Conservation (phyloP, 2,329 filamentous ascomycete species). For the Atkinsonella texensis region DNA sequence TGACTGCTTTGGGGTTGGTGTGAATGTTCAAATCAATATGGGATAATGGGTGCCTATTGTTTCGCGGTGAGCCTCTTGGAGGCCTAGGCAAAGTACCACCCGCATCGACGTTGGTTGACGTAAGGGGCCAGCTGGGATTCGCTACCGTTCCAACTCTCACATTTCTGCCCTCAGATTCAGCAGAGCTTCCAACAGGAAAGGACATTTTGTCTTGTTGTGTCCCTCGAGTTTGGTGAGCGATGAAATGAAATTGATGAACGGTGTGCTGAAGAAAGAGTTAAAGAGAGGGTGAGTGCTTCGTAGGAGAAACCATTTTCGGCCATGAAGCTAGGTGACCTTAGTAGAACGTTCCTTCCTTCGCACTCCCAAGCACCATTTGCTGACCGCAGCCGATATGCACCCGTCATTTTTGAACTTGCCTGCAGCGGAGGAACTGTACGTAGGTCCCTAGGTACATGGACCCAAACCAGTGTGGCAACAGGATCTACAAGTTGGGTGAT, state of each 20-base stretch:
- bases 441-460: neutral
- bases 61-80: neutral
- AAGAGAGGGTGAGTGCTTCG: no score
- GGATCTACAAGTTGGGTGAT: no score
- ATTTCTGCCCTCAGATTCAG: neutral
- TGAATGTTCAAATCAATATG: neutral
- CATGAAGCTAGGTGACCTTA: neutral
- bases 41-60: neutral
- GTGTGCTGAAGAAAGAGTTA: no score
- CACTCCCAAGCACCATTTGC: neutral
- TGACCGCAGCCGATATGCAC: neutral
- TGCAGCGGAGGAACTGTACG: neutral
- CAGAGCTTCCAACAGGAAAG: neutral
- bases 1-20: neutral
- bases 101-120: neutral
- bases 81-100: neutral
- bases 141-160: neutral
- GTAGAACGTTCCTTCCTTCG: neutral
- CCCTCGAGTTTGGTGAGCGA: neutral
- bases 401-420: neutral
- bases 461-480: no score
- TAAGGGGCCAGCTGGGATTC: neutral
- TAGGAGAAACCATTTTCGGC: no score
- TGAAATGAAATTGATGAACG: no score
- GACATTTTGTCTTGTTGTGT: neutral